These are phyloP conservation scores for Mycena galopus DNA, from an alignment of 768 basidiomycete species.

Conservation along the genomic window DNA sequence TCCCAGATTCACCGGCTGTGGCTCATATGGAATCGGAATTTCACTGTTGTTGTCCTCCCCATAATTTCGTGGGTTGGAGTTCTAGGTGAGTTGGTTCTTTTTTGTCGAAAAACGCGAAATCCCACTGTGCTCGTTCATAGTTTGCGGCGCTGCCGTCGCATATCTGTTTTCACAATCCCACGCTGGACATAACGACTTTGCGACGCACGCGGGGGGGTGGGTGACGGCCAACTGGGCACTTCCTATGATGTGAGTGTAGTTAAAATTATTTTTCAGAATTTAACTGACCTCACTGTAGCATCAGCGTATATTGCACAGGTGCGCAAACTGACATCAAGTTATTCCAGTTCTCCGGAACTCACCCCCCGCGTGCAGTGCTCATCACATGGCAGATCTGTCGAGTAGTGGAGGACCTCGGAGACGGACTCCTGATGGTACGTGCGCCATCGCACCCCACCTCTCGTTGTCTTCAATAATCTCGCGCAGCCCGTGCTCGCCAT, in stretches of 20 bases:
- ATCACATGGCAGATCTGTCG: conserved; percentile 21
- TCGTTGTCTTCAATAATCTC: background rate
- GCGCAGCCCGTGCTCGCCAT: too few relatives aligned
- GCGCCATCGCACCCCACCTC: background rate
- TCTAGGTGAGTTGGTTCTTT: background rate
- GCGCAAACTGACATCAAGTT: background rate
- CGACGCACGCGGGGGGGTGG: background rate
- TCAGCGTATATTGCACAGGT: conserved; percentile 17
- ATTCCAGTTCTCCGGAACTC: background rate
- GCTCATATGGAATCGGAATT: conserved; percentile 15
- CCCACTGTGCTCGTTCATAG: conserved; percentile 2
- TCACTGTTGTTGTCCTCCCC: background rate
- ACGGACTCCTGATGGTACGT: conserved; percentile 4
- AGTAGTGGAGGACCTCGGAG: background rate
- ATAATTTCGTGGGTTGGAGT: conserved; percentile 4
- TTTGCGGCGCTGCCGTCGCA: background rate
- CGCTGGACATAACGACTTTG: background rate
- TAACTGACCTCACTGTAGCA: conserved; percentile 2
- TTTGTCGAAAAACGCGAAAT: background rate
- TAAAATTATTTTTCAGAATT: background rate
- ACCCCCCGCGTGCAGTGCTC: background rate
- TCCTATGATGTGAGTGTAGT: background rate
- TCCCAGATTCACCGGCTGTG: conserved; percentile 23
- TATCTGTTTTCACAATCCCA: background rate
- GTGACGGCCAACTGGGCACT: conserved; percentile 10